Percentiles rank a stretch among this genome's conserved stretches.
Conservation (phyloP, 208 protist genomes). For the Trypanosoma congolense region DNA sequence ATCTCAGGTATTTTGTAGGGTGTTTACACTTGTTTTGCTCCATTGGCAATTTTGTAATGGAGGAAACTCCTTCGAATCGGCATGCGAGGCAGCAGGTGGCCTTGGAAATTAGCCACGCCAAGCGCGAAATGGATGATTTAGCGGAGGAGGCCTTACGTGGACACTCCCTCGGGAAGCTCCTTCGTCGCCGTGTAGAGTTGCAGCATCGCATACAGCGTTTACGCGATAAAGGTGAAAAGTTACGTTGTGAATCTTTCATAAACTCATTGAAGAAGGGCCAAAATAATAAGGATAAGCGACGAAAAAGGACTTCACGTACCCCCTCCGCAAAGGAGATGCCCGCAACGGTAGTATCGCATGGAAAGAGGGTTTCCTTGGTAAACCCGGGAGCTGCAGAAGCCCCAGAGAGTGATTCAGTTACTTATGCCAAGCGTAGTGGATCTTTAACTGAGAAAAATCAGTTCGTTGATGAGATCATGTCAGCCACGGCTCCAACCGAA, state of each 20-base stretch:
- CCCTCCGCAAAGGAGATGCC: no score
- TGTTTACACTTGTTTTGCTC: no score
- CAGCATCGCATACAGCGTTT: conserved; percentile 20
- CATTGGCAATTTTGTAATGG: background rate
- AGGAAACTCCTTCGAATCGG: background rate
- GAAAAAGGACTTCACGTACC: no score
- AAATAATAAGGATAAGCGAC: background rate
- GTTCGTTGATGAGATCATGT: no score
- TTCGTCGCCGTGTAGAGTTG: conserved; percentile 8
- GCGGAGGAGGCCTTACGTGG: background rate
- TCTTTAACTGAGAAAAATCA: no score
- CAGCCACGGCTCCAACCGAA: no score
- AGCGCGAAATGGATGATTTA: conserved; percentile 1
- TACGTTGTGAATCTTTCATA: conserved; percentile 1
- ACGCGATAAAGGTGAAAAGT: conserved; percentile 6
- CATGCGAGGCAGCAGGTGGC: background rate
- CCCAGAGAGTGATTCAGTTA: no score
- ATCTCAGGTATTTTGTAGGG: no score
- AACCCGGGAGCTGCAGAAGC: no score
- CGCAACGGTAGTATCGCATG: no score
- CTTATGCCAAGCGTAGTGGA: no score
- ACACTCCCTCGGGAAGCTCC: background rate
- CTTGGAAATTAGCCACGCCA: background rate
- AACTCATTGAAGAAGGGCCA: background rate
- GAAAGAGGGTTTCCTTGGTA: no score